Percentiles rank a stretch among this genome's conserved stretches.
Evolutionary conservation across 2,329 filamentous ascomycete genomes (phyloP).

Genomic region (Xylaria sp.): DNA sequence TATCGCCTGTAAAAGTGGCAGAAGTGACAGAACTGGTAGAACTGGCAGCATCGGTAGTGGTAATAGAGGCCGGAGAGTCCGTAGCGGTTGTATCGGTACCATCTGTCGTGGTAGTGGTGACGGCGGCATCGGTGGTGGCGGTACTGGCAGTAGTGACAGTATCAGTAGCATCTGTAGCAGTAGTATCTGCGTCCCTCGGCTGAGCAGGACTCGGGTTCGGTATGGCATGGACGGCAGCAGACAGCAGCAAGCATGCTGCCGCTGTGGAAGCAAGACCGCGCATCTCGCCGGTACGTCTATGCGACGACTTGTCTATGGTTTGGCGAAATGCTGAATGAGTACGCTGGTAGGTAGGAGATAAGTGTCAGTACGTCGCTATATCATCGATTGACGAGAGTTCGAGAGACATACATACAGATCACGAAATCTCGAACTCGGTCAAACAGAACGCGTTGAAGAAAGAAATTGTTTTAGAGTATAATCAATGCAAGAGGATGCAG

Average conservation of each 20-base stretch:
- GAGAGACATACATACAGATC: background rate
- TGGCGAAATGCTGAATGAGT: background rate
- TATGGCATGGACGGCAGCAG: slow-evolving; percentile 41
- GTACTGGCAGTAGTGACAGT: background rate
- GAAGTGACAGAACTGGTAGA: background rate
- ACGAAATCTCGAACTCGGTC: background rate
- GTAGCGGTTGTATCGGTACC: too few species aligned
- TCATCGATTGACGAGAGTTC: background rate
- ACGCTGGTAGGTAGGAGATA: background rate
- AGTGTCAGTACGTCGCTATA: background rate
- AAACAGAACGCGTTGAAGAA: background rate
- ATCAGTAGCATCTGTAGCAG: too few species aligned
- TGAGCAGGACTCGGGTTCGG: slow-evolving; percentile 39
- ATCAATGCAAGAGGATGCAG: background rate
- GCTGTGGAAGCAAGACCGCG: slow-evolving; percentile 37
- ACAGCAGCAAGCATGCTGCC: slow-evolving; percentile 43
- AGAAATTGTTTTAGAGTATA: background rate
- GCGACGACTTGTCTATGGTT: background rate
- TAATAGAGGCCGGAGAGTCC: background rate
- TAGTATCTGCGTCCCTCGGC: slow-evolving; percentile 34
- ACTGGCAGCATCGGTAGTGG: background rate
- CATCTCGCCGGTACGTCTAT: slow-evolving; percentile 36
- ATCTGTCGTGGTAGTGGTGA: too few species aligned
- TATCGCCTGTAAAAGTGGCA: slow-evolving; percentile 30
- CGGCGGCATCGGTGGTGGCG: background rate